phyloP scores from a whole-genome alignment of 2,329 filamentous ascomycete genomes.

The Fusarium hostae region DNA sequence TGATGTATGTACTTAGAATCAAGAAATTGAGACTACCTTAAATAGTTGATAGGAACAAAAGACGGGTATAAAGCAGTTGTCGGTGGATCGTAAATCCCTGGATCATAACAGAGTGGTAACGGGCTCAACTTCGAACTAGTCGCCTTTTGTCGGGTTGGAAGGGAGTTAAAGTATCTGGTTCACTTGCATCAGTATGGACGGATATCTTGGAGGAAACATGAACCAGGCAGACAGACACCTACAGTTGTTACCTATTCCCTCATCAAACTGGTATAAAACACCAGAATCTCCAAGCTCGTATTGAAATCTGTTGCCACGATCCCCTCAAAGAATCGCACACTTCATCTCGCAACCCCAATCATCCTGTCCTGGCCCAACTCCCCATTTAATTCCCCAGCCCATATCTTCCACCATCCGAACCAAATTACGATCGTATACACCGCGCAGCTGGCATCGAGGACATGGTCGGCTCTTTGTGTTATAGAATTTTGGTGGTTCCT shows the following conservation, averaged over 20 bases:
- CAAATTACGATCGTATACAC: slow-evolving; percentile 59
- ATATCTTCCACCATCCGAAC: slow-evolving; percentile 59
- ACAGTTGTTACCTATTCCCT: background rate
- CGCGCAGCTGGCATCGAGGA: slow-evolving; percentile 54
- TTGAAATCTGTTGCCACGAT: background rate
- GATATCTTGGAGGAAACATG: background rate
- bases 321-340: slow-evolving; percentile 50
- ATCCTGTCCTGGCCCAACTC: slow-evolving; percentile 55
- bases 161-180: background rate
- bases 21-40: background rate
- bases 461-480: slow-evolving; percentile 53
- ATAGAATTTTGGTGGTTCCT: slow-evolving; percentile 51
- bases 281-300: background rate
- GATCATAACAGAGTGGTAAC: background rate
- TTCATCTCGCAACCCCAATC: slow-evolving; percentile 53
- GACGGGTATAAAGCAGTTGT: background rate
- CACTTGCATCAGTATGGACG: background rate
- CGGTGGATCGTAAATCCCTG: background rate
- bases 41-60: background rate
- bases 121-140: background rate
- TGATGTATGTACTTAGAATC: slow-evolving; percentile 16
- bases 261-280: background rate
- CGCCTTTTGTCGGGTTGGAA: background rate
- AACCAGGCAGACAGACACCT: background rate
- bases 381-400: slow-evolving; percentile 59